Evolutionary conservation across 2,329 filamentous ascomycete genomes (phyloP).

Genomic region (Periglandula ipomoeae): DNA sequence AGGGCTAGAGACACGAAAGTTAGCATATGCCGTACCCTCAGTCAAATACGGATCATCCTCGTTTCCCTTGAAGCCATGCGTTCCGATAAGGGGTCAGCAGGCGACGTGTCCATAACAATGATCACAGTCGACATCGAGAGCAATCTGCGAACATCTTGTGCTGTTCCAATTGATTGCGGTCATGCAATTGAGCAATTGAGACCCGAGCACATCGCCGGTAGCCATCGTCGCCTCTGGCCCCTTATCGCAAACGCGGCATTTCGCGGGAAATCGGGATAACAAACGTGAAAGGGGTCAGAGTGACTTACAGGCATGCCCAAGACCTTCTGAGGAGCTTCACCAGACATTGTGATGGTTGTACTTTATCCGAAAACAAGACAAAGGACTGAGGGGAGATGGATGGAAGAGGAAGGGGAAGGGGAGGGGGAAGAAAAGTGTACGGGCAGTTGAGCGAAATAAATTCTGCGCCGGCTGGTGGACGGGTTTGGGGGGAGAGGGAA

Average conservation of each 20-base stretch:
- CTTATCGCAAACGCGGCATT: constrained; percentile 21
- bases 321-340: constrained; percentile 46
- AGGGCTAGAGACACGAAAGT: constrained; percentile 52
- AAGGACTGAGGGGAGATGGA: constrained; percentile 55
- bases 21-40: constrained; percentile 18
- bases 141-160: not conserved
- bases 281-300: constrained; percentile 4
- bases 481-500: constrained; percentile 33
- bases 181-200: constrained; percentile 13
- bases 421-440: constrained; percentile 33
- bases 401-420: constrained; percentile 34
- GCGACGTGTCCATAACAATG: not conserved
- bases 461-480: constrained; percentile 35
- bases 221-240: constrained; percentile 3
- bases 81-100: not conserved
- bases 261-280: constrained; percentile 10
- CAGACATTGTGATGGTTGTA: constrained; percentile 43
- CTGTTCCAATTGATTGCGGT: not conserved
- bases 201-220: constrained; percentile 4
- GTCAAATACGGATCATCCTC: constrained; percentile 8
- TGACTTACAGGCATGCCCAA: constrained; percentile 59
- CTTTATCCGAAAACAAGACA: constrained; percentile 33
- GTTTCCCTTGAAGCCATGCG: not conserved
- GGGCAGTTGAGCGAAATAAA: constrained; percentile 33
- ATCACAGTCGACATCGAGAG: not conserved